Conservation (phyloP, 83 land plant species). For the Thuja plicata region DNA sequence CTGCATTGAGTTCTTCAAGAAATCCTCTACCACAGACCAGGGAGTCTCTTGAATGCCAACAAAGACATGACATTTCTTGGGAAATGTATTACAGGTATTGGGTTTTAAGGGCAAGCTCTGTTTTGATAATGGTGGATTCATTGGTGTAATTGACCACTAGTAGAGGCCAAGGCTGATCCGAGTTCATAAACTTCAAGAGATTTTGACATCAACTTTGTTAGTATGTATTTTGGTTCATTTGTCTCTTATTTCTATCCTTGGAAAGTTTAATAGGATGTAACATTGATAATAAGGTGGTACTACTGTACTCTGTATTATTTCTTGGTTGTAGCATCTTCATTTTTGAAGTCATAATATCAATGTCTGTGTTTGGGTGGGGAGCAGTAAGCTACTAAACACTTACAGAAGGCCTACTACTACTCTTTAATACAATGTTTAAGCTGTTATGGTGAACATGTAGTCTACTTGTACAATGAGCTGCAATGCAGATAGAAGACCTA, state of each 20-base stretch:
- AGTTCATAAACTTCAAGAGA: neutral
- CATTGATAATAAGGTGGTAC: neutral
- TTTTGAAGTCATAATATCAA: neutral
- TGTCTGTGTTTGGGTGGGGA: neutral
- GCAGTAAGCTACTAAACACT: neutral
- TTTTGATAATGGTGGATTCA: neutral
- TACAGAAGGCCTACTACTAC: neutral
- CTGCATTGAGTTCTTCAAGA: conserved; percentile 59
- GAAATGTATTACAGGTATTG: neutral
- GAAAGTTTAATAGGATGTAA: neutral
- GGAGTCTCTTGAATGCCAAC: conserved; percentile 1
- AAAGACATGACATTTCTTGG: neutral
- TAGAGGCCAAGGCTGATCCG: neutral
- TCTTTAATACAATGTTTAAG: neutral
- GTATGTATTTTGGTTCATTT: neutral
- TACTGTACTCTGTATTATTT: neutral
- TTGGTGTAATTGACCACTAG: neutral
- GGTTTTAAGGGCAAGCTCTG: neutral
- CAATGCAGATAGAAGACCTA: too few species aligned
- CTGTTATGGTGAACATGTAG: neutral
- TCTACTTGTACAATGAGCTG: neutral
- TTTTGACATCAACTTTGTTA: neutral
- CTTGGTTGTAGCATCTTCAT: neutral
- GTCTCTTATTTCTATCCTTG: neutral
- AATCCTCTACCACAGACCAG: conserved; percentile 20